Base-by-base conservation (phyloP, 2,329 filamentous ascomycete genomes). In the Clonostachys chloroleuca region DNA sequence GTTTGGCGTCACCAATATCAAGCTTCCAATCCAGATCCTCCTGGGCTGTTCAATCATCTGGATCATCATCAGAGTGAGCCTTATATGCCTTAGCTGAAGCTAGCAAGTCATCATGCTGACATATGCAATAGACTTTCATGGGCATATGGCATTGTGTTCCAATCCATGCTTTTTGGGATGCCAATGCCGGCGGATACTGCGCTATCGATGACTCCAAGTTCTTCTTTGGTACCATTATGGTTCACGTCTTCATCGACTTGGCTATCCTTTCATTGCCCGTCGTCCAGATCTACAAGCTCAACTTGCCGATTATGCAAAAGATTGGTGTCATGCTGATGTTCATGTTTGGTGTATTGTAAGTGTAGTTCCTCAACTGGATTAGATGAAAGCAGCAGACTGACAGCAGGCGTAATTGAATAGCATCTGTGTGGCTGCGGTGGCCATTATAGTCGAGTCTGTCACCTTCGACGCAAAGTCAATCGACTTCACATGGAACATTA, bases 131-230 rank as follows among this genome's bases (percentile, higher is more conserved):
- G 41, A 59, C 58, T 1, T 55, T 62, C 42, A 48, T 62, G 14
- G 53, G 50, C 8, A 56, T 61, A 14, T 62, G 60, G 46, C 57
- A 60, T 37, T 64, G 60, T 47, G 39, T 58, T 4, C 62, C 62
- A 2, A 48, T 63, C 4, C 53, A 59, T 17, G 54, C 52, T 12
- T 64, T 60, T 47, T 65, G 61, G 61, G 63, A 59, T 44, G 44
- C 49, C 5, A 42, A 43, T 6, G 48, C 58, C 13, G 55, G 49
- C 5, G 45, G 33, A 12, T 46, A 49, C 6, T 65, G 62, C 49
- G 49, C 40, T 9, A 59, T 63, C 44, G 48, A 59, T 39, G 54
- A 56, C 44, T 49, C 51, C 14, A 55, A 54, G 30, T 60, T 57
- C 48, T 59, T 60, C 49, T 56, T 59, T 40, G 56, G 57, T 20